Evolutionary conservation across 2,329 filamentous ascomycete genomes (phyloP), one percentile per base, ranked within the genome.

Genomic region (Monilinia laxa): DNA sequence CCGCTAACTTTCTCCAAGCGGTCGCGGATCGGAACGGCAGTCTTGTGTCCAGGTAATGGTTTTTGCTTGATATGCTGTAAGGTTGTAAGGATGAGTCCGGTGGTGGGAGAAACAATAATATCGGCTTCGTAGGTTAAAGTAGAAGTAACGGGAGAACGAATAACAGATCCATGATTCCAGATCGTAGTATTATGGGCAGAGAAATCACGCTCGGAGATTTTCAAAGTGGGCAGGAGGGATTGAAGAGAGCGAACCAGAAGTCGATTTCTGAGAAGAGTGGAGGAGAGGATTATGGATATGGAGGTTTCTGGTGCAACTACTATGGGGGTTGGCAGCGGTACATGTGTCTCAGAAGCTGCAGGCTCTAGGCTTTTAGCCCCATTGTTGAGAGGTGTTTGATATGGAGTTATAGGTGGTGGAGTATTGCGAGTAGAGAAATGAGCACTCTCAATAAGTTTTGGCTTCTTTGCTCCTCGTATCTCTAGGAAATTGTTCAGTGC

Each of bases 1-100:
- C 73, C 65, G 16, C 85, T 82, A 0, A 89, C 79, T 10, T 75
- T 77, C 4, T 78, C 74, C 12, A 94, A 79, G 2, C 83, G 81
- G 62, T 86, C 81, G 49, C 84, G 82, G 18, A 92, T 79, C 18
- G 79, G 78, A 3, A 81, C 79, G 47, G 78, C 75, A 0, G 73
- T 69, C 11, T 76, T 80, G 63, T 86, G 83, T 0, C 88, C 87
- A 0, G 91, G 91, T 0, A 93, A 80, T 3, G 89, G 81, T 58
- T 83, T 85, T 73, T 97, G 93, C 54, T 88, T 89, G 35, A 90
- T 82, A 70, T 89, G 87, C 68, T 93, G 85, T 6, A 93, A 79
- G 0, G 85, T 90, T 0, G 91, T 91, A 25, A 90, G 74, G 0
- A 96, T 76, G 3, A 96, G 79, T 0, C 90, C 92, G 0, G 84